phyloP scores from a whole-genome alignment of 305 asterid species.

The Fraxinus angustifolia region DNA sequence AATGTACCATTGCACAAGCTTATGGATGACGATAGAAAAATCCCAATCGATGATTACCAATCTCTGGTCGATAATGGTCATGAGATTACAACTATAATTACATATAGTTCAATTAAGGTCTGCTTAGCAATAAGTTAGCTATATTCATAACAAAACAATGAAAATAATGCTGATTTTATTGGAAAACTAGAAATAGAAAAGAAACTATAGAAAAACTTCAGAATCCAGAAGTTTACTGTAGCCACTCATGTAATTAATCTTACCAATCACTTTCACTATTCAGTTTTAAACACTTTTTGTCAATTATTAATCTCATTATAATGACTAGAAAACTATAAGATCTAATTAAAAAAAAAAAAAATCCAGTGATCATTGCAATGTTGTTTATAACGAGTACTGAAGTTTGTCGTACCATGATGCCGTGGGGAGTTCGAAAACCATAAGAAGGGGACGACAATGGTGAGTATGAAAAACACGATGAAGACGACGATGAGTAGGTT shows the following conservation, averaged over 20 bases:
- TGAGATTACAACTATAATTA: background rate
- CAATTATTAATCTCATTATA: background rate
- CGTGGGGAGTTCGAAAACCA: conserved; percentile 30
- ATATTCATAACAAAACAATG: background rate
- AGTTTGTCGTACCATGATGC: conserved; percentile 28
- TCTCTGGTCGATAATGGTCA: background rate
- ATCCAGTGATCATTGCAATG: background rate
- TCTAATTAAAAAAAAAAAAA: background rate
- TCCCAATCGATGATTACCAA: background rate
- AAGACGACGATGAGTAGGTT: conserved; percentile 36
- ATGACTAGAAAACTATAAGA: background rate
- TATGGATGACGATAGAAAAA: background rate
- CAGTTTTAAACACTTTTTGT: background rate
- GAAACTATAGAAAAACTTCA: background rate
- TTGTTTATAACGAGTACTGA: background rate
- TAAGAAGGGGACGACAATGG: conserved; percentile 31
- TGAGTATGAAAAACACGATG: conserved; percentile 30
- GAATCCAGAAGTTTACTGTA: background rate
- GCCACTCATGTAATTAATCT: background rate
- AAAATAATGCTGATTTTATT: background rate
- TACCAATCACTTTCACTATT: background rate
- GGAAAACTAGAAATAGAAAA: background rate
- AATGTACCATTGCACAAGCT: background rate
- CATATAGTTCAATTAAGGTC: background rate
- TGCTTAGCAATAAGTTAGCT: background rate